Evolutionary conservation across 371 early-diverging fungal genomes (phyloP), one percentile per base, ranked within the genome.

Genomic region (Sporodiniella umbellata): DNA sequence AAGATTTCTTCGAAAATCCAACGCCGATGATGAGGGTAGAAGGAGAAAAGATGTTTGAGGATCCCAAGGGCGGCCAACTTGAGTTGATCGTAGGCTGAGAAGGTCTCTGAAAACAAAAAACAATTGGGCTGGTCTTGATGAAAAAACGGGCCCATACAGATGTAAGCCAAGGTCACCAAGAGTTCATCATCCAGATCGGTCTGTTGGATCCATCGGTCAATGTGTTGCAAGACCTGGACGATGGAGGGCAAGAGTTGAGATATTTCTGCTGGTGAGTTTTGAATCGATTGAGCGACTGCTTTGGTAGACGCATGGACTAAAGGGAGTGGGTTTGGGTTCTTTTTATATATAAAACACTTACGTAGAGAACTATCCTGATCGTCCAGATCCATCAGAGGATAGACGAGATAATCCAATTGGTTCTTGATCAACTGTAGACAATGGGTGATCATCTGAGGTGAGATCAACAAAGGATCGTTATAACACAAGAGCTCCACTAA

Each of bases 1-100:
- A 92, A 66, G 17, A 92, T 82, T 51, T 95, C 95, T 40, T 92
- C 93, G 19, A 95, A 66, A 14, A 95, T 89, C 83, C 90, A 88
- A 14, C 64, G 56, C 19, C 93, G 75, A 47, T 93, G 92, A 1
- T 65, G 70, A 0, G 81, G 68, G 22, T 87, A 72, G 31, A 64
- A 62, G 19, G 81, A 78, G 59, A 89, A 93, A 8, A 94, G 51
- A 42, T 54, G 62, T 4, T 71, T 71, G 22, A 85, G 58, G 26
- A 78, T 64, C 44, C 71, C 65, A 33, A 81, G 54, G 0, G 82
- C 68, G 15, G 53, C 53, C 14, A 71, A 62, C 39, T 80, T 77
- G 44, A 80, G 56, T 17, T 68, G 75, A 33, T 78, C 83, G 22
- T 66, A 68, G 2, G 66, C 50, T 37, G 68, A 78, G n/a, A 69